These are phyloP conservation scores for Thinopyrum obtusiflorum DNA, from an alignment of 202 grass and related monocot genomes.

Conservation along the genomic window DNA sequence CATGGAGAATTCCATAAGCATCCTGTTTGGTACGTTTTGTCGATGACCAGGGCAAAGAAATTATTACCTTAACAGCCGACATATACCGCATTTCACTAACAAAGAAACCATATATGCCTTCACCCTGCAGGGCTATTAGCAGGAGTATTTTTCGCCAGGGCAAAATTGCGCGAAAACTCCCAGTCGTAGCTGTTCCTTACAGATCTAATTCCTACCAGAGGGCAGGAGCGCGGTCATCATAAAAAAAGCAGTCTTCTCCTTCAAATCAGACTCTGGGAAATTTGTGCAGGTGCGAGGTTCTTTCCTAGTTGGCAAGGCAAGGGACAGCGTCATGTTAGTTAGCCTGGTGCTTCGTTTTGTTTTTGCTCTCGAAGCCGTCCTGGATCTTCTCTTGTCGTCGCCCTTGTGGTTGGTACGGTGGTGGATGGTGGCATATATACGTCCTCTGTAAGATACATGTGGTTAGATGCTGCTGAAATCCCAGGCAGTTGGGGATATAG, in stretches of 20 bases:
- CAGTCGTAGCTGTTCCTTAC: slow-evolving; percentile 24
- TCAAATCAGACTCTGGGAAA: slow-evolving; percentile 5
- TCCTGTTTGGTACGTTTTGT: slow-evolving; percentile 68
- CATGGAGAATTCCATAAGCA: slow-evolving; percentile 82
- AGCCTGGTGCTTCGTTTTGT: not conserved
- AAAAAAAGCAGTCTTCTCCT: not conserved
- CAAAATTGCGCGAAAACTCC: slow-evolving; percentile 60
- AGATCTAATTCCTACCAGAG: not conserved
- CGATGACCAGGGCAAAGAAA: not conserved
- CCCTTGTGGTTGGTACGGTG: slow-evolving; percentile 9
- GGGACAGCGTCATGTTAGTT: slow-evolving; percentile 20
- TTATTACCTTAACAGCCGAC: not conserved
- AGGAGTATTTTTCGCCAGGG: slow-evolving; percentile 80
- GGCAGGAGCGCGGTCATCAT: not conserved
- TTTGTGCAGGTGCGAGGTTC: slow-evolving; percentile 33
- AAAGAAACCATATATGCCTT: not conserved
- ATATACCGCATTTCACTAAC: not conserved
- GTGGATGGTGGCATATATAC: slow-evolving; percentile 29
- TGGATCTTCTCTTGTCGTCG: not conserved
- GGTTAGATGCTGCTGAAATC: slow-evolving; percentile 1
- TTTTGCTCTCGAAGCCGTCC: not conserved
- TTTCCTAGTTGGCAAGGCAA: slow-evolving; percentile 23
- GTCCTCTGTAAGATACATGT: slow-evolving; percentile 25
- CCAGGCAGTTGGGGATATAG: not conserved
- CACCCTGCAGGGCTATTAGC: slow-evolving; percentile 67